Percentiles rank a stretch among this genome's conserved stretches.
phyloP scores from a whole-genome alignment of 768 basidiomycete genomes.

The Clathrus columnatus region DNA sequence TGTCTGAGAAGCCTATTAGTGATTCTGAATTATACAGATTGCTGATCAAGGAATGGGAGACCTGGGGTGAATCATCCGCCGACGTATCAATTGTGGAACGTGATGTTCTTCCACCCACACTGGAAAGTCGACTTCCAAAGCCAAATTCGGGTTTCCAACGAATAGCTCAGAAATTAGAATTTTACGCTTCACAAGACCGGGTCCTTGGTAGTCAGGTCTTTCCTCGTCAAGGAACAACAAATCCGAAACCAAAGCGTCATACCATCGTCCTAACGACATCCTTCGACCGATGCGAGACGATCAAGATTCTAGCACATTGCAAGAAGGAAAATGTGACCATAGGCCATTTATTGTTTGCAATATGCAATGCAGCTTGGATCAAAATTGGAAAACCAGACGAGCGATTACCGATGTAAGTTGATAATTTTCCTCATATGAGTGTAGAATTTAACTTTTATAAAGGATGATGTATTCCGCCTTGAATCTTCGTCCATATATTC shows the following conservation, averaged over 20 bases:
- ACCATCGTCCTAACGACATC: conserved; percentile 67
- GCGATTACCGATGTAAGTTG: conserved; percentile 44
- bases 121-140: conserved; percentile 43
- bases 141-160: conserved; percentile 31
- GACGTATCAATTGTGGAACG: conserved; percentile 15
- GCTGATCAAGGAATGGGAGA: conserved; percentile 16
- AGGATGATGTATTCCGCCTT: conserved; percentile 84
- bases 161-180: conserved; percentile 47
- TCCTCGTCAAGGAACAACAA: conserved; percentile 34
- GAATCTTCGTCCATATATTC: conserved; percentile 58
- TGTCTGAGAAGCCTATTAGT: conserved; percentile 11
- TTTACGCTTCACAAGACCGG: conserved; percentile 42
- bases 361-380: conserved; percentile 70
- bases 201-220: conserved; percentile 70
- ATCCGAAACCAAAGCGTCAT: conserved; percentile 28
- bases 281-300: conserved; percentile 47
- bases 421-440: conserved; percentile 2
- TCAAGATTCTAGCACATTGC: conserved; percentile 56
- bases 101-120: conserved; percentile 31
- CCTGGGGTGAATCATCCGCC: neutral
- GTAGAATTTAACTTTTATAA: neutral
- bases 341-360: conserved; percentile 63
- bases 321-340: conserved; percentile 67
- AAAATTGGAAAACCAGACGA: conserved; percentile 29
- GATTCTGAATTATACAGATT: conserved; percentile 26